Conservation (phyloP, 192 early-diverging fungal genomes). For the Chytriomyces confervae region DNA sequence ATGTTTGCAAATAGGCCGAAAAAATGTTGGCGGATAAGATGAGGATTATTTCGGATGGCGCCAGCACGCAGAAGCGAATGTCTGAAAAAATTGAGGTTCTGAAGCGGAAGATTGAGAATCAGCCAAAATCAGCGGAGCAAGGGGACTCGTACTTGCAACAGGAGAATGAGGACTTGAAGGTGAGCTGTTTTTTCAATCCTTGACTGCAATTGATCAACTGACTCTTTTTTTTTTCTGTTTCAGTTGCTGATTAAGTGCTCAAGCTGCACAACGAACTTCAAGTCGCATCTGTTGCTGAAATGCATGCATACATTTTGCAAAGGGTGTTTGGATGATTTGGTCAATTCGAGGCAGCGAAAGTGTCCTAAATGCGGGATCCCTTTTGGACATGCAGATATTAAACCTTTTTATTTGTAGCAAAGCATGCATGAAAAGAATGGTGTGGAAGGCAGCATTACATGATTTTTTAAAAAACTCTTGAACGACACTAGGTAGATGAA, state of each 20-base stretch:
- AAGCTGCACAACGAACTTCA: slow-evolving; percentile 86
- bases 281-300: slow-evolving; percentile 76
- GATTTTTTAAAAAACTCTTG: too few relatives aligned
- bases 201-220: not conserved
- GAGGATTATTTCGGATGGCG: slow-evolving; percentile 61
- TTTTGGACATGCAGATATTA: slow-evolving; percentile 56
- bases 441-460: too few relatives aligned
- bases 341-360: slow-evolving; percentile 89
- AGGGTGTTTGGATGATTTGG: slow-evolving; percentile 83
- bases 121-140: slow-evolving; percentile 59
- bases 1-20: slow-evolving; percentile 47
- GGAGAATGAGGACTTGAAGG: slow-evolving; percentile 60
- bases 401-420: not conserved
- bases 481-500: too few relatives aligned
- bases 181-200: slow-evolving; percentile 22
- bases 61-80: slow-evolving; percentile 60
- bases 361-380: slow-evolving; percentile 89
- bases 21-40: slow-evolving; percentile 70
- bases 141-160: slow-evolving; percentile 65
- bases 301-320: slow-evolving; percentile 99
- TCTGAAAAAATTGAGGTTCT: slow-evolving; percentile 65
- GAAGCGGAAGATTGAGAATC: slow-evolving; percentile 68
- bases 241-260: slow-evolving; percentile 89
- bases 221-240: not conserved
- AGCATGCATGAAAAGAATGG: too few relatives aligned